phyloP scores from a whole-genome alignment of 495 filamentous ascomycete genomes.

The Aspergillus avenaceus region DNA sequence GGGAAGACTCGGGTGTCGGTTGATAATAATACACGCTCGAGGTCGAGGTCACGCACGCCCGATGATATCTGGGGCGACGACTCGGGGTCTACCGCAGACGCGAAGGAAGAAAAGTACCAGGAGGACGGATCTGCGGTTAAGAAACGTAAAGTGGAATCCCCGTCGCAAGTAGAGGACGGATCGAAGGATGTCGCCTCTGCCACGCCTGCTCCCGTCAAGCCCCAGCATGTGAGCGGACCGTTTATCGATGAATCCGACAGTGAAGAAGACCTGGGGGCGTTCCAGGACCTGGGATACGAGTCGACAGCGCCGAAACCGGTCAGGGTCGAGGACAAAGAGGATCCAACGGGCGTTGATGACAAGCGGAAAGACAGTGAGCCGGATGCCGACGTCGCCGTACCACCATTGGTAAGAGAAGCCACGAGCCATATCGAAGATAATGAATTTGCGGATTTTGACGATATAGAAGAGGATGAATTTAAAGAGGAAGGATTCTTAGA shows the following conservation, averaged over 20 bases:
- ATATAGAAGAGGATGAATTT: conserved; percentile 51
- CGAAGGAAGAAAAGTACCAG: conserved; percentile 22
- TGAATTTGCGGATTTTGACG: conserved; percentile 66
- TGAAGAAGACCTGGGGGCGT: conserved; percentile 47
- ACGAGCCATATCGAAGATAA: conserved; percentile 55
- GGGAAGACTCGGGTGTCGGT: conserved; percentile 12
- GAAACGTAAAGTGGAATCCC: conserved; percentile 36
- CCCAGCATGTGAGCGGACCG: conserved; percentile 37
- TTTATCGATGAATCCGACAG: conserved; percentile 69
- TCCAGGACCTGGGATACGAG: conserved; percentile 17
- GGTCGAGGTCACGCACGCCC: conserved; percentile 23
- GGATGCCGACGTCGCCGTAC: conserved; percentile 19
- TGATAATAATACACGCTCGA: not conserved
- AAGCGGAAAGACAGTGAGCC: conserved; percentile 53
- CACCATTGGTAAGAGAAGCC: conserved; percentile 50
- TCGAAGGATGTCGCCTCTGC: conserved; percentile 8
- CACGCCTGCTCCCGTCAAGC: conserved; percentile 7
- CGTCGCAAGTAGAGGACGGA: conserved; percentile 7
- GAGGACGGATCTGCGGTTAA: conserved; percentile 30
- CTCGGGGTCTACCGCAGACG: conserved; percentile 6
- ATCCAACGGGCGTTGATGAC: conserved; percentile 9
- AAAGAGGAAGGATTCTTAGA: conserved; percentile 39
- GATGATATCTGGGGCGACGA: conserved; percentile 36
- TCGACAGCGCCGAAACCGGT: not conserved
- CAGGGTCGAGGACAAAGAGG: conserved; percentile 1